Base-by-base conservation (phyloP, 768 basidiomycete genomes). In the Sporobolomyces roseus region DNA sequence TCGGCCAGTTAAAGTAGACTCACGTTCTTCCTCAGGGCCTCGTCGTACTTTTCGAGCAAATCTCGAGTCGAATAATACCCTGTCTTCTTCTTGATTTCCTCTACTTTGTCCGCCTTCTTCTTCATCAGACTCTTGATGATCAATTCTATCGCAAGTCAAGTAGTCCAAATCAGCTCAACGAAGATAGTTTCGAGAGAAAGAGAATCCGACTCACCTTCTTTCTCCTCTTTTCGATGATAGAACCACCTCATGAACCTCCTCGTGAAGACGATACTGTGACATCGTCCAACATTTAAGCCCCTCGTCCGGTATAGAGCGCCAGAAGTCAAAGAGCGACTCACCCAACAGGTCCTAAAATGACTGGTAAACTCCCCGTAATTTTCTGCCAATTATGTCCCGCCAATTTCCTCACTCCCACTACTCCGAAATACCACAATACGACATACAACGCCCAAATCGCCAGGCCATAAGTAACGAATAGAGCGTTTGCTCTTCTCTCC, bases 31-130 rank as follows among this genome's bases (percentile, higher is more conserved):
- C 75, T 75, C 23, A 68, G 36, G 21, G 53, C 70, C 56, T 89
- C 89, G 71, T 94, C 94, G 75, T 96, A 97, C 65, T 86, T 85
- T 77, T 94, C 91, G 23, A 99, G 82, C 51, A 99, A 82, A 74
- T 88, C 90, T 60, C 89, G 87, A 33, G 93, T 99, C 16, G 85
- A 85, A 77, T 99, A 91, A 79, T 90, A 99, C 74, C 97, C 94
- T 2, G 93, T 97, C 78, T 90, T 92, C 81, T 92, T 91, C 83
- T 99, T 99, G 73, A 98, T 90, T 74, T 96, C 93, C 71, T 94
- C 92, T 43, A 99, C 84, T 76, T 90, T 92, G 29, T 83, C 82
- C 25, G 90, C 87, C 70, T 93, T 91, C 75, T 88, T 82, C 75
- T 87, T 88, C 76, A 93, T 90, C 74, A 87, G 82, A 73, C 85